These are phyloP conservation scores for Fistulinella staudtii DNA, from an alignment of 1,284 basidiomycete genomes.

Conservation along the genomic window DNA sequence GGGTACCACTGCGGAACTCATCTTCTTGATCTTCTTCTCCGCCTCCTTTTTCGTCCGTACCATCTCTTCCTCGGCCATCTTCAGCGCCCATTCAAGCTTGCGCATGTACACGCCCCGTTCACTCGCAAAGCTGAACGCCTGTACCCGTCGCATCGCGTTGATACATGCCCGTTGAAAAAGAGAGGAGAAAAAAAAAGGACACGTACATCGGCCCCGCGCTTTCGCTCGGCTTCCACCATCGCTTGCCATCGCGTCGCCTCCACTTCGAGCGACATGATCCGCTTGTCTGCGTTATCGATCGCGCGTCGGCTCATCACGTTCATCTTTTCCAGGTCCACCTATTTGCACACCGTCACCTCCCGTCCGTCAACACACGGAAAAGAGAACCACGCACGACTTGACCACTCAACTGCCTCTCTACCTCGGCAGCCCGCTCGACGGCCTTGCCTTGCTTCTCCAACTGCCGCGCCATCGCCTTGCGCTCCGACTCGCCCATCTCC, in stretches of 20 bases:
- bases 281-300: conserved; percentile 40
- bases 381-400: conserved; percentile 34
- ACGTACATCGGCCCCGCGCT: conserved; percentile 33
- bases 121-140: conserved; percentile 24
- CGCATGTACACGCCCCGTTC: conserved; percentile 29
- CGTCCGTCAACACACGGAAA: no score
- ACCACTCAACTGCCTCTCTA: conserved; percentile 53
- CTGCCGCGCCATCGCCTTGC: conserved; percentile 61
- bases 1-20: conserved; percentile 26
- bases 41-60: conserved; percentile 43
- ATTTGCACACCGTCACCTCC: no score
- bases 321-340: conserved; percentile 52
- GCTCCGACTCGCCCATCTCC: conserved; percentile 78
- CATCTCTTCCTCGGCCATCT: conserved; percentile 26
- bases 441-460: conserved; percentile 78
- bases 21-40: conserved; percentile 50
- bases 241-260: conserved; percentile 34
- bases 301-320: conserved; percentile 41
- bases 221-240: conserved; percentile 38
- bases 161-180: no score
- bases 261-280: conserved; percentile 28
- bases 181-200: no score
- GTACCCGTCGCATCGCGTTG: no score
- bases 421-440: conserved; percentile 67
- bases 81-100: conserved; percentile 22